Evolutionary conservation across 2,329 filamentous ascomycete species (phyloP).

Genomic region (Acrodontium crateriforme): DNA sequence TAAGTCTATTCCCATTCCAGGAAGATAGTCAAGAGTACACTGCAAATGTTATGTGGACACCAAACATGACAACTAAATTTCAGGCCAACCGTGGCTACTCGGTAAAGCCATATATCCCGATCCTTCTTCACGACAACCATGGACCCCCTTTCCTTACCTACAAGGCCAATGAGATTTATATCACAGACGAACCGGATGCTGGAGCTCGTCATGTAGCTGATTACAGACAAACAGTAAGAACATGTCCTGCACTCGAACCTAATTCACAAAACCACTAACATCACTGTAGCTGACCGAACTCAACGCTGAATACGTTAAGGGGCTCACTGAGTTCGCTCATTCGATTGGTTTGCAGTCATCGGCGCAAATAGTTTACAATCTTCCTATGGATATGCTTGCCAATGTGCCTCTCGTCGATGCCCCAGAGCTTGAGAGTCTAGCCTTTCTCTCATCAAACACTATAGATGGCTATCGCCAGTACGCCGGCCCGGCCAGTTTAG

Average conservation of each 20-base stretch:
- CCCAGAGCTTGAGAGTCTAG: slow-evolving; percentile 23
- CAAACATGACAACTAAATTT: slow-evolving; percentile 14
- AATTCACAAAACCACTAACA: slow-evolving; percentile 14
- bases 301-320: too few species aligned
- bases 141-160: too few species aligned
- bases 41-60: slow-evolving; percentile 17
- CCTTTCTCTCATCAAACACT: slow-evolving; percentile 18
- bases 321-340: too few species aligned
- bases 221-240: slow-evolving; percentile 19
- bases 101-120: slow-evolving; percentile 18
- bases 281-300: slow-evolving; percentile 15
- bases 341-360: too few species aligned
- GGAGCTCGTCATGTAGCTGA: slow-evolving; percentile 15
- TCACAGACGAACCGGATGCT: slow-evolving; percentile 12
- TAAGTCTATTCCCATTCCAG: too few species aligned
- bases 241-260: slow-evolving; percentile 20
- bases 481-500: slow-evolving; percentile 20
- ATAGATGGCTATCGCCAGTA: slow-evolving; percentile 24
- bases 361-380: slow-evolving; percentile 22
- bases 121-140: slow-evolving; percentile 15
- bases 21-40: slow-evolving; percentile 22
- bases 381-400: slow-evolving; percentile 22
- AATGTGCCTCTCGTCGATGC: slow-evolving; percentile 20
- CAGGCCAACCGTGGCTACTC: slow-evolving; percentile 15
- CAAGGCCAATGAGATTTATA: too few species aligned